These are phyloP conservation scores for Xylaria sp. DNA, from an alignment of 2,329 filamentous ascomycete genomes.

Conservation along the genomic window DNA sequence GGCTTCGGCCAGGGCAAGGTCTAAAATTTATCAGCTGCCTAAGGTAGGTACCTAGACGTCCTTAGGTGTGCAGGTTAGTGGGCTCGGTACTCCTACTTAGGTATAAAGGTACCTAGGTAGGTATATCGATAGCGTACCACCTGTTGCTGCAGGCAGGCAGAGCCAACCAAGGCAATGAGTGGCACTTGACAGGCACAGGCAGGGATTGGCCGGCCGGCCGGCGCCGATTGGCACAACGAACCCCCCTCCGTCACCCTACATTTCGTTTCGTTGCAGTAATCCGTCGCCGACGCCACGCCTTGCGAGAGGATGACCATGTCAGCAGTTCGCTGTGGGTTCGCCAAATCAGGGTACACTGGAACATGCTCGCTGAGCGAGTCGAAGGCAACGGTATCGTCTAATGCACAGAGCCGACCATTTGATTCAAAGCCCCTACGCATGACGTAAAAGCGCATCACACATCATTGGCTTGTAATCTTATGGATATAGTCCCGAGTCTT, in stretches of 20 bases:
- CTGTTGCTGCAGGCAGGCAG: neutral
- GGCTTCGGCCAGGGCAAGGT: neutral
- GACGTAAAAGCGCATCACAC: no score
- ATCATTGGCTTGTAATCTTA: no score
- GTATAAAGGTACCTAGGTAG: no score
- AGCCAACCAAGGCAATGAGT: neutral
- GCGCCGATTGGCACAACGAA: slow-evolving; percentile 27
- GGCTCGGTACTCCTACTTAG: neutral
- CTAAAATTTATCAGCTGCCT: no score
- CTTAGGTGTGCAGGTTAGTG: neutral
- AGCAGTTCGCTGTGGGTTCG: neutral
- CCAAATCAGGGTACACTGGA: neutral
- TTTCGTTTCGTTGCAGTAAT: slow-evolving; percentile 15
- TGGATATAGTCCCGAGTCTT: neutral
- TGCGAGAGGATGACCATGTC: slow-evolving; percentile 15
- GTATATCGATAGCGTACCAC: neutral
- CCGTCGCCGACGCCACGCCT: neutral
- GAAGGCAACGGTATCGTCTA: neutral
- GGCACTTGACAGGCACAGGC: neutral
- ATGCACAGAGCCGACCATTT: neutral
- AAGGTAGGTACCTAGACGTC: neutral
- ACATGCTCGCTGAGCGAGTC: slow-evolving; percentile 1
- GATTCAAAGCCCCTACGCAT: no score
- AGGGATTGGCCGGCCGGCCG: slow-evolving; percentile 20
- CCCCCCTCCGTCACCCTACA: neutral